phyloP scores from a whole-genome alignment of 305 asterid species.

The Euphrasia arctica region DNA sequence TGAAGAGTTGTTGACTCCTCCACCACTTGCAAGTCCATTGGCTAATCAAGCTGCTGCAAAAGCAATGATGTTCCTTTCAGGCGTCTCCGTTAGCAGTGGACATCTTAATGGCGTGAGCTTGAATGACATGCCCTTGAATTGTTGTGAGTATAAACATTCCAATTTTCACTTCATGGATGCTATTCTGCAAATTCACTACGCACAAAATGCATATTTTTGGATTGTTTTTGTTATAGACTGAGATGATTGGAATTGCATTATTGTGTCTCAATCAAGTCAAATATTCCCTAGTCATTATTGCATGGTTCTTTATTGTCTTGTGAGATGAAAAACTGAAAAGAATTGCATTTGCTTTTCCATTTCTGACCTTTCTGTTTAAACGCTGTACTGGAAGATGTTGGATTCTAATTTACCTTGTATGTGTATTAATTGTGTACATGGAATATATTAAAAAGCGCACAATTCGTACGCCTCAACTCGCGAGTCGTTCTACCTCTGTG shows the following conservation, averaged over 20 bases:
- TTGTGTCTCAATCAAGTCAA: constrained; percentile 5
- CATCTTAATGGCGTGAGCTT: constrained; percentile 80
- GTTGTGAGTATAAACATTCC: constrained; percentile 55
- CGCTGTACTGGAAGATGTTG: constrained; percentile 10
- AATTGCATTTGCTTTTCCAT: constrained; percentile 16
- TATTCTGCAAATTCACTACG: constrained; percentile 3
- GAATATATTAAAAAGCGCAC: too few species aligned
- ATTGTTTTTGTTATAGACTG: not conserved
- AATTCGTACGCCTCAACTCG: too few species aligned
- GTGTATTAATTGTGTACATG: not conserved
- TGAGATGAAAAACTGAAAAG: constrained; percentile 18
- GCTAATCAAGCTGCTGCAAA: constrained; percentile 97
- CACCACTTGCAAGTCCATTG: constrained; percentile 66
- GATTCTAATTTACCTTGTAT: constrained; percentile 2
- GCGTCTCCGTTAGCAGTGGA: constrained; percentile 69
- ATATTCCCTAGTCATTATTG: constrained; percentile 15
- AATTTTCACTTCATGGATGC: constrained; percentile 18
- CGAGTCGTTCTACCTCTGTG: too few species aligned
- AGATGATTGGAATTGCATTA: constrained; percentile 18
- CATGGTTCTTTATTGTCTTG: constrained; percentile 15
- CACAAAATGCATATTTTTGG: too few species aligned
- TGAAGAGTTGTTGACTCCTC: constrained; percentile 84
- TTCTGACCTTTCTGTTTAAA: constrained; percentile 14
- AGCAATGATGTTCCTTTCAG: constrained; percentile 90
- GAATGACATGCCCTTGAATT: constrained; percentile 72